phyloP scores from a whole-genome alignment of 805 yeast genomes.

The Groenewaldozyma salmanticensis region DNA sequence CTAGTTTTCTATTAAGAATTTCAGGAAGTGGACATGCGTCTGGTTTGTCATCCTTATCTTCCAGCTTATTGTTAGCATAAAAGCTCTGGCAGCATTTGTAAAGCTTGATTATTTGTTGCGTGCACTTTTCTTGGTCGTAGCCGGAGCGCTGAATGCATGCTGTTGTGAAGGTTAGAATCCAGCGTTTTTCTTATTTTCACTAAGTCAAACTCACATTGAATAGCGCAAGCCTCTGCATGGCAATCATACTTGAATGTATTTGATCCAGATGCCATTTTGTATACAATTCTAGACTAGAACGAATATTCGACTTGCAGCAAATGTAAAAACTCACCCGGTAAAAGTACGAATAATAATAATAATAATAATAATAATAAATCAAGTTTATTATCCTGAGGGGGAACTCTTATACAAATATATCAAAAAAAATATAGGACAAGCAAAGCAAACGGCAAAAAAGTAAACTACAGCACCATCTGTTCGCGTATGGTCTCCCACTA shows the following conservation, averaged over 20 bases:
- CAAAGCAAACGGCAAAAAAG: too few species aligned
- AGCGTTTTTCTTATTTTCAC: neutral
- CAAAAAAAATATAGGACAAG: too few species aligned
- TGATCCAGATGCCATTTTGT: neutral
- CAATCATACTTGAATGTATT: slow-evolving; percentile 31
- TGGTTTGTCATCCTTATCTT: slow-evolving; percentile 39
- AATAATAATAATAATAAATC: too few species aligned
- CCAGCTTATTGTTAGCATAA: slow-evolving; percentile 52
- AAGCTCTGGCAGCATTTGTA: slow-evolving; percentile 67
- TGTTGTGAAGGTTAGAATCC: slow-evolving; percentile 13
- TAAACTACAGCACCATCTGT: too few species aligned
- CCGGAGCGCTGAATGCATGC: slow-evolving; percentile 55
- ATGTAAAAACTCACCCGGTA: too few species aligned
- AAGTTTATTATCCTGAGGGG: too few species aligned
- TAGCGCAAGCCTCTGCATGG: slow-evolving; percentile 71
- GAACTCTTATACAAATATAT: too few species aligned
- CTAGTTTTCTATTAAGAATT: slow-evolving; percentile 50
- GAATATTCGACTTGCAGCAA: neutral
- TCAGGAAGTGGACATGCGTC: slow-evolving; percentile 73
- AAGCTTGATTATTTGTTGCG: slow-evolving; percentile 53
- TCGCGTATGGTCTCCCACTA: too few species aligned
- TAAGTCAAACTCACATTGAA: slow-evolving; percentile 44
- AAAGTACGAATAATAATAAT: too few species aligned
- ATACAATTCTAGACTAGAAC: neutral
- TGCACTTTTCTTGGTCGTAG: slow-evolving; percentile 69